phyloP scores from a whole-genome alignment of 768 basidiomycete genomes.

The Termitomyces sp. region DNA sequence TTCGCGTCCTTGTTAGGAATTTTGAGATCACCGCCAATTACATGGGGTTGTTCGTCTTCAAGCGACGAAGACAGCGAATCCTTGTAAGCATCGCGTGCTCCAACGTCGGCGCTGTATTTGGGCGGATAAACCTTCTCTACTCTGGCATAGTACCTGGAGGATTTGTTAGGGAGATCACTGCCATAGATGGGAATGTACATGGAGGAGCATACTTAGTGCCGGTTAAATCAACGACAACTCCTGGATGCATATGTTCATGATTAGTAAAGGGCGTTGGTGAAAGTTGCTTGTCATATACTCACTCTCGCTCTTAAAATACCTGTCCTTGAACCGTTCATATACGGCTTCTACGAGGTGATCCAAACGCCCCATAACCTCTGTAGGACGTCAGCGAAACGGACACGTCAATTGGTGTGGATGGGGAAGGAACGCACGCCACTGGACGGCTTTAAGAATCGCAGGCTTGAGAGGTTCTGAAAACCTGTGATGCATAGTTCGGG shows the following conservation, averaged over 20 bases:
- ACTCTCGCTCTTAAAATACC: constrained; percentile 92
- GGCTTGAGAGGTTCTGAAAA: constrained; percentile 93
- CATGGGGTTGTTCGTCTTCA: constrained; percentile 57
- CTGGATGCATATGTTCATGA: constrained; percentile 31
- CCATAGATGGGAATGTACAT: not conserved
- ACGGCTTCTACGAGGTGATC: constrained; percentile 95
- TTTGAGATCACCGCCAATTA: constrained; percentile 76
- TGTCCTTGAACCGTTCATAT: constrained; percentile 93
- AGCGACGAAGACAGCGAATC: constrained; percentile 38
- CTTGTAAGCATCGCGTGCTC: constrained; percentile 46
- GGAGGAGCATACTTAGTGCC: constrained; percentile 68
- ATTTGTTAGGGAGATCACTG: constrained; percentile 13
- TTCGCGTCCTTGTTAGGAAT: constrained; percentile 66
- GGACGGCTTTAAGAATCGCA: constrained; percentile 85
- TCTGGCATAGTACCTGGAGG: constrained; percentile 69
- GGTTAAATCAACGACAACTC: constrained; percentile 80
- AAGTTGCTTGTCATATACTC: constrained; percentile 29
- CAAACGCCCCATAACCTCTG: constrained; percentile 95
- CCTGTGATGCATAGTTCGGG: constrained; percentile 80
- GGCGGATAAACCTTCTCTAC: constrained; percentile 78
- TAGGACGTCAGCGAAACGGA: constrained; percentile 13
- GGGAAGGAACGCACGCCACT: constrained; percentile 80
- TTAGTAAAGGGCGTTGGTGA: constrained; percentile 10
- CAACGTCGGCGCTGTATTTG: constrained; percentile 40
- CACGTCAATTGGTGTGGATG: constrained; percentile 13